Base-by-base conservation (phyloP, 805 yeast genomes). In the Danielia oregonensis region DNA sequence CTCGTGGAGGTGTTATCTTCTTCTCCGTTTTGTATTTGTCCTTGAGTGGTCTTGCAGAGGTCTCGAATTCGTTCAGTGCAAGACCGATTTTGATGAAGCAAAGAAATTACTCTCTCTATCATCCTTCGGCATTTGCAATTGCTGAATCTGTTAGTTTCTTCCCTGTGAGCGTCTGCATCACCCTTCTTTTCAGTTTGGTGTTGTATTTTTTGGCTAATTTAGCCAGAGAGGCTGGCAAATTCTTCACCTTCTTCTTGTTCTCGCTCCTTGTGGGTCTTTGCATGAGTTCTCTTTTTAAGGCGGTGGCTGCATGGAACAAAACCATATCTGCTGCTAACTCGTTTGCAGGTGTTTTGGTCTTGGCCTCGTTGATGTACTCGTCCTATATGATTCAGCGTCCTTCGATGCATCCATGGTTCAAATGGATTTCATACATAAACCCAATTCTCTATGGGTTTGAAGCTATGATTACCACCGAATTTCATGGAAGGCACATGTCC, bases 1-100 rank as follows among this genome's bases (percentile, higher is more conserved):
- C 81, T 6, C 67, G 86, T 44, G 80, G 83, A 39, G 85, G 86
- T 49, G 64, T 72, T 17, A 46, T 81, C 4, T 82, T 77, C 58
- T 82, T 79, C 46, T 65, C 78, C 15, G 61, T 78, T 8, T 62
- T 82, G 42, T 78, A 76, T 53, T 69, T 68, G 50, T 55, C 70
- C 6, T 62, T 75, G 48, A 61, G 69, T 62, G 70, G 73, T 29
- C 44, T 74, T 30, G 74, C 78, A 3, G 74, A 71, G 39, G 59
- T 72, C 6, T 43, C 60, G 8, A 49, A 55, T 13, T 40, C 57
- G 2, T 56, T 56, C 30, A 31, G 36, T 8, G 42, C 39, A 10
- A 41, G 63, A 29, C 55, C 56, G 12, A 52, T 57, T 17, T 42
- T 57, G 37, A 54, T 54, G 59, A 57, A 57, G 33, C 61, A 57